These are phyloP conservation scores for Tulasnella sp. DNA, from an alignment of 768 basidiomycete genomes.

Conservation along the genomic window DNA sequence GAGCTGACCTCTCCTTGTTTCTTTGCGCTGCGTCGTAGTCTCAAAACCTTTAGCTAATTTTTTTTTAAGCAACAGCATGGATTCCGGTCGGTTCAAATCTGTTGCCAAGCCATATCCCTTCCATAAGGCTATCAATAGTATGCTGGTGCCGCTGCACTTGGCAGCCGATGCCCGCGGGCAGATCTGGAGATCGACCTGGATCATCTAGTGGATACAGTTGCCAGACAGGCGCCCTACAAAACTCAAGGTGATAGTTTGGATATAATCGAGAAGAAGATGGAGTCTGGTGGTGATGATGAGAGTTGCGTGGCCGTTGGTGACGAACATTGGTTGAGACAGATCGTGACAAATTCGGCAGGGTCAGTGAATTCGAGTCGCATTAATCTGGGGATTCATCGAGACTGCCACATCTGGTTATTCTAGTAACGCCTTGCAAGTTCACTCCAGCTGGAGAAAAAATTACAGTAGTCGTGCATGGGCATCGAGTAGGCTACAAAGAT, in stretches of 20 bases:
- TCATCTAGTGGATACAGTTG: constrained; percentile 23
- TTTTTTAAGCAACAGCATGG: constrained; percentile 31
- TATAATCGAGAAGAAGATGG: background rate
- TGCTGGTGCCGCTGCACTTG: constrained; percentile 29
- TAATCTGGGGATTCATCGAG: background rate
- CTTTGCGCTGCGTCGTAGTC: too few species aligned
- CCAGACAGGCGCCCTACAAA: background rate
- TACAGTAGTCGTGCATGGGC: constrained; percentile 18
- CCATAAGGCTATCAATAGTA: constrained; percentile 32
- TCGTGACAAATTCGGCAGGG: constrained; percentile 13
- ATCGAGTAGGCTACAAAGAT: background rate
- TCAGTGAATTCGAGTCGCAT: background rate
- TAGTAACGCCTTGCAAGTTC: constrained; percentile 21
- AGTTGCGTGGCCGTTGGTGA: constrained; percentile 24
- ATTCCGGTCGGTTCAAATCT: constrained; percentile 33
- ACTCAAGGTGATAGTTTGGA: constrained; percentile 16
- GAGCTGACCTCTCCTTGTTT: background rate
- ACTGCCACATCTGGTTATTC: too few species aligned
- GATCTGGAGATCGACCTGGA: constrained; percentile 25
- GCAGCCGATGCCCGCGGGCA: constrained; percentile 23
- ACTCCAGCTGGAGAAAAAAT: constrained; percentile 23
- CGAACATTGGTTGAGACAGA: constrained; percentile 26
- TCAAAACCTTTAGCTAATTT: background rate
- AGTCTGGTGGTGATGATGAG: constrained; percentile 14
- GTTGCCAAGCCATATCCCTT: constrained; percentile 36